Percentiles rank a stretch among this genome's conserved stretches.
phyloP scores from a whole-genome alignment of 345 rosid species.

The Hibiscus mutabilis region DNA sequence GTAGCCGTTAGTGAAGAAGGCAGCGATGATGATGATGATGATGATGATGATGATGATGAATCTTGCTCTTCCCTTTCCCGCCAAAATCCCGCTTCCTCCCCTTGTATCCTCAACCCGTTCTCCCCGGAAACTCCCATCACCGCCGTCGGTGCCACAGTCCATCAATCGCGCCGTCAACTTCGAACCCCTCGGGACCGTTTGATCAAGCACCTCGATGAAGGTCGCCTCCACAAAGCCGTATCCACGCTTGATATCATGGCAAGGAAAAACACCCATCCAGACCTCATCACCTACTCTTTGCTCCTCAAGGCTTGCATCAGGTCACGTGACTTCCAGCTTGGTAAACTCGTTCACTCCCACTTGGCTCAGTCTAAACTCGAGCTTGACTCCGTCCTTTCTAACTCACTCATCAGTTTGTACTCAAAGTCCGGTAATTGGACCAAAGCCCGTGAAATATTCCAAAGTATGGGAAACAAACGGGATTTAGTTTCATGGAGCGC shows the following conservation, averaged over 20 bases:
- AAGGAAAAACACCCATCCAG: constrained; percentile 34
- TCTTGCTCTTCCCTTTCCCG: constrained; percentile 32
- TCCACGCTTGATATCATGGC: constrained; percentile 42
- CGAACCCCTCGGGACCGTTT: constrained; percentile 31
- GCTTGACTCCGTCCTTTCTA: constrained; percentile 45
- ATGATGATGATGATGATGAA: constrained; percentile 21
- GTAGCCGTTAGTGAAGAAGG: not conserved
- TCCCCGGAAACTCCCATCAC: constrained; percentile 18
- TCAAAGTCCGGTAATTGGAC: constrained; percentile 48
- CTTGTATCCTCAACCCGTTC: constrained; percentile 19
- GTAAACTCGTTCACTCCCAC: constrained; percentile 44
- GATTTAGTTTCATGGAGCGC: constrained; percentile 74
- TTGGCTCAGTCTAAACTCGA: constrained; percentile 35
- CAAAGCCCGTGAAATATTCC: constrained; percentile 40
- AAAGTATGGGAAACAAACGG: constrained; percentile 46
- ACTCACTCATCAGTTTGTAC: constrained; percentile 65
- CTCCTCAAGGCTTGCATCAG: constrained; percentile 75
- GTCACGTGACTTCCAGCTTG: constrained; percentile 44
- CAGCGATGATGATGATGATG: constrained; percentile 13
- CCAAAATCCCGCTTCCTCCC: constrained; percentile 29
- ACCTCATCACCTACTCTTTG: constrained; percentile 47
- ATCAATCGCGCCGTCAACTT: not conserved
- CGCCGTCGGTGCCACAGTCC: too few relatives aligned
- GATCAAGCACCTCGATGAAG: constrained; percentile 44
- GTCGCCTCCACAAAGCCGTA: constrained; percentile 47